Evolutionary conservation across 163 green algal genomes (phyloP), one percentile per base, ranked within the genome.

Genomic region (Chlamydomonas reinhardtii): DNA sequence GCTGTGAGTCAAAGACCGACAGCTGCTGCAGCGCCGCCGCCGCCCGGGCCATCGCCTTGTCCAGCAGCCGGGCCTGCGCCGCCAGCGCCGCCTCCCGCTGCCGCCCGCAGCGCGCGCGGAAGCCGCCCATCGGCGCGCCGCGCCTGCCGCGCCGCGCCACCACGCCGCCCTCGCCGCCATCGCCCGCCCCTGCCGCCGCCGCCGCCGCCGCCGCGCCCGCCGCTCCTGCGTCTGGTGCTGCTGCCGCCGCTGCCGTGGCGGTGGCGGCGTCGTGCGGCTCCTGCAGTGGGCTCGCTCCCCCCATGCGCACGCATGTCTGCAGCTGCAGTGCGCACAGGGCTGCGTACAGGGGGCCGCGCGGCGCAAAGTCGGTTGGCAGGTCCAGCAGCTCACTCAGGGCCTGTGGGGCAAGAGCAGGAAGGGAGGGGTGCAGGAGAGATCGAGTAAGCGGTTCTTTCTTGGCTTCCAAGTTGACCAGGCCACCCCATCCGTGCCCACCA

Each of bases 291-390:
- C 6, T 54, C 43, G 48, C 48, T 4, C 39, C 32, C 12, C 29
- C 39, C 68, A 85, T n/a, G n/a, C n/a, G 43, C 22, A 85, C 68
- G 34, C 16, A 54, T 32, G 59, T 77, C 54, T 85, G 78, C 17
- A 85, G 68, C 78, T 77, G 68, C 78, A 85, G 68, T 6, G 52
- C 24, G 32, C 78, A 85, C 27, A 85, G 66, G 2, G 66, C 52
- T 17, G 59, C 64, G 78, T 71, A 77, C n/a, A 77, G 52, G n/a
- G 59, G 31, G 24, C 78, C 78, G 43, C 68, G 48, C 2, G 78
- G 68, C 8, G 68, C 66, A 17, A 85, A 71, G 31, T 24, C 68
- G 0, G 52, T 39, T 25, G 78, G 78, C 31, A 85, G 48, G 68
- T 85, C 78, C 39, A 85, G 48, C 54, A 85, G 54, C 39, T 85